Conservation (phyloP, 495 filamentous ascomycete genomes). For the Aspergillus ellipticus region DNA sequence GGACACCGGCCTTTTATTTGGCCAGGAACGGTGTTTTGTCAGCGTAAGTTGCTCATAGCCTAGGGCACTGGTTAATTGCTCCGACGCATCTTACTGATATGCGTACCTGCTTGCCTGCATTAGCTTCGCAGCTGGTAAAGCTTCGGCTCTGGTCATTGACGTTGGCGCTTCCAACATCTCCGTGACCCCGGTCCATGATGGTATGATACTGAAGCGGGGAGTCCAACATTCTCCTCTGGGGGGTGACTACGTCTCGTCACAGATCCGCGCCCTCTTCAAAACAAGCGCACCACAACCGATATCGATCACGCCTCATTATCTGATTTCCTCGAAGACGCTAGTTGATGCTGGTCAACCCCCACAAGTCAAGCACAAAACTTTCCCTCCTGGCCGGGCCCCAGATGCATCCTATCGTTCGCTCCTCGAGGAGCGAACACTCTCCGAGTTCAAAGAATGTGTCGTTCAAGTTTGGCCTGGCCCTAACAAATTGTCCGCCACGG, state of each 20-base stretch:
- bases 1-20: constrained; percentile 87
- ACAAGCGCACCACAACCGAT: constrained; percentile 70
- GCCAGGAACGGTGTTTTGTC: constrained; percentile 64
- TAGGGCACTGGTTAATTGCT: neutral
- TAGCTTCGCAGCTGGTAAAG: constrained; percentile 86
- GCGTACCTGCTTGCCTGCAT: neutral
- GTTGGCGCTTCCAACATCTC: constrained; percentile 88
- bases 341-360: constrained; percentile 85
- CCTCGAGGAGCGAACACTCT: constrained; percentile 89
- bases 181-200: constrained; percentile 89
- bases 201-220: constrained; percentile 86
- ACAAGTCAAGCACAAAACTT: constrained; percentile 65
- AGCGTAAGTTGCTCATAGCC: constrained; percentile 45
- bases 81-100: constrained; percentile 7
- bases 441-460: constrained; percentile 96
- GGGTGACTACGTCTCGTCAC: constrained; percentile 83
- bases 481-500: constrained; percentile 56
- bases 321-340: constrained; percentile 76
- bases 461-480: constrained; percentile 91
- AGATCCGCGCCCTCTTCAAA: constrained; percentile 75
- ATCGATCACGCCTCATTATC: constrained; percentile 78
- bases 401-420: constrained; percentile 69
- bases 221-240: constrained; percentile 79
- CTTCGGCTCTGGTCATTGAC: constrained; percentile 87
- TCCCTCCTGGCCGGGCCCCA: constrained; percentile 57